These are phyloP conservation scores for Phaseolus lunatus DNA, from an alignment of 306 rosid genomes.

Conservation along the genomic window DNA sequence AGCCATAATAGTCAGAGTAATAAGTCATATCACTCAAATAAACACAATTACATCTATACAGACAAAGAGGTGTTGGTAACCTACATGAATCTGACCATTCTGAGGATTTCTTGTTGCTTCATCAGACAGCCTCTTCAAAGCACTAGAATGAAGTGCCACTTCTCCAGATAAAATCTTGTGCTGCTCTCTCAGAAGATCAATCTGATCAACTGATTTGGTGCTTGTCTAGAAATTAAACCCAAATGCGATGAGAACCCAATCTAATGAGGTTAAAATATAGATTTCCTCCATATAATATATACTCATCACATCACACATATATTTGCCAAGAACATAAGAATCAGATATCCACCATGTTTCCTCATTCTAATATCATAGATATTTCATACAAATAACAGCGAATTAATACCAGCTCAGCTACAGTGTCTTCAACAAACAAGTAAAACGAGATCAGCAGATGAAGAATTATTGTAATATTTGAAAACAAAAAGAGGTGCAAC, in stretches of 20 bases:
- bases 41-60: neutral
- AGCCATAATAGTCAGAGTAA: constrained; percentile 42
- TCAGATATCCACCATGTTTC: constrained; percentile 15
- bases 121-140: constrained; percentile 88
- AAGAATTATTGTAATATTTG: neutral
- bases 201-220: constrained; percentile 77
- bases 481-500: constrained; percentile 18
- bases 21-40: constrained; percentile 21
- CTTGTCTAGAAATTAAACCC: constrained; percentile 63
- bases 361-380: constrained; percentile 27
- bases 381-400: constrained; percentile 24
- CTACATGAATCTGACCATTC: constrained; percentile 75
- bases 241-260: constrained; percentile 13
- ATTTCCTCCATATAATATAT: constrained; percentile 18
- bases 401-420: neutral
- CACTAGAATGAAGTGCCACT: constrained; percentile 91
- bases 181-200: constrained; percentile 94
- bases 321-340: neutral
- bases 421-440: neutral
- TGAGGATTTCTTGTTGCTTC: constrained; percentile 78
- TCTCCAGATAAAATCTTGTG: constrained; percentile 87
- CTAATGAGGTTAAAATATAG: constrained; percentile 40
- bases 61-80: constrained; percentile 46
- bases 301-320: constrained; percentile 26
- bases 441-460: constrained; percentile 20